Conservation (phyloP, 805 yeast genomes). For the Komagataella mondaviorum region DNA sequence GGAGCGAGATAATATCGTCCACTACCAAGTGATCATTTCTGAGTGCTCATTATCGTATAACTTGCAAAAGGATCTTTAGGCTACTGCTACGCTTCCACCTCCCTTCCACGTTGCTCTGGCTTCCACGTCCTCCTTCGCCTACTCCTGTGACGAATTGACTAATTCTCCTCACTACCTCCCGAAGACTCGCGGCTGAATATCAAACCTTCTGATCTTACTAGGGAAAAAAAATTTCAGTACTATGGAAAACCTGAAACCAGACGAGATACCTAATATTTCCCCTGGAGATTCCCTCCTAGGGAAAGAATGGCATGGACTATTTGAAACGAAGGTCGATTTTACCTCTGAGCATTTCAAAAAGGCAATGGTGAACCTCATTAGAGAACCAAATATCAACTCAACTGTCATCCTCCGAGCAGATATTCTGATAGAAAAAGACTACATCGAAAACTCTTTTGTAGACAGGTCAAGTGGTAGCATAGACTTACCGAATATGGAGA, state of each 20-base stretch:
- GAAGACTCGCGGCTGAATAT: not conserved
- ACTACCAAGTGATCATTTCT: too few relatives aligned
- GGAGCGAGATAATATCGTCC: too few relatives aligned
- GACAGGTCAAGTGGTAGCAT: slow-evolving; percentile 9
- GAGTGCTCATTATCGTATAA: too few relatives aligned
- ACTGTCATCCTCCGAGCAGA: slow-evolving; percentile 87
- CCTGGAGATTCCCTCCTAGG: slow-evolving; percentile 33
- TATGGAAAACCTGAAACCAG: not conserved
- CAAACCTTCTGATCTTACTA: not conserved
- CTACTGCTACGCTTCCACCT: not conserved
- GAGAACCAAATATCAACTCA: slow-evolving; percentile 83
- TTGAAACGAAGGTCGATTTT: slow-evolving; percentile 33
- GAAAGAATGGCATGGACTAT: slow-evolving; percentile 48
- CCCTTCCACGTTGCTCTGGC: not conserved
- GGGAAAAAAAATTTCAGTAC: not conserved
- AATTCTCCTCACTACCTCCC: not conserved
- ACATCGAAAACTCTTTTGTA: slow-evolving; percentile 9
- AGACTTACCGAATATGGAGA: not conserved
- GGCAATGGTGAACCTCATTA: slow-evolving; percentile 71
- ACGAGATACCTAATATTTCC: not conserved
- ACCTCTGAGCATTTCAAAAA: slow-evolving; percentile 42
- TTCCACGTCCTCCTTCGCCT: too few relatives aligned
- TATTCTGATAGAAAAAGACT: slow-evolving; percentile 40
- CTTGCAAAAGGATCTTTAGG: too few relatives aligned
- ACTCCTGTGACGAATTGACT: not conserved